Evolutionary conservation across 306 rosid species (phyloP), one percentile per base, ranked within the genome.

Genomic region (Arachis hypogaea): DNA sequence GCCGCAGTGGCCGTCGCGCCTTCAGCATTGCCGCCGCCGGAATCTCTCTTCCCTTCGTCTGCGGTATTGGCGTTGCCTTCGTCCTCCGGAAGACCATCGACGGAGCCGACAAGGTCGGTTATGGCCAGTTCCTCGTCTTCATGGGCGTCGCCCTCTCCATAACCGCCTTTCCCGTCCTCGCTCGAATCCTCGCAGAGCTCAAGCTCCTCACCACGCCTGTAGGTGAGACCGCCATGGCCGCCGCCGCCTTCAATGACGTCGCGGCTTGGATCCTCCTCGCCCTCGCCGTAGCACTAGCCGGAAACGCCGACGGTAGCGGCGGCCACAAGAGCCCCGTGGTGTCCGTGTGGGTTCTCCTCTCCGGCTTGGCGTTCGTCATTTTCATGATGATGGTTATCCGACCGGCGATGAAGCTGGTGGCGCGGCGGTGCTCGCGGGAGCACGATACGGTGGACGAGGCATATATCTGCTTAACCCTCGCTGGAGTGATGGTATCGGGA

Each of bases 141-240:
- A 84, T 93, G 87, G 98, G 97, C 0, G 97, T 91, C 0, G 86
- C 97, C 0, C 86, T 93, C 4, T 93, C 98, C 76, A 87, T 93
- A 78, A 93, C 98, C 5, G 97, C 97, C 28, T 91, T 93, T 70
- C 97, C 98, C 0, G 97, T 91, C 2, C 90, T 93, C 0, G 96
- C 98, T 2, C 92, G 98, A 28, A 93, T 93, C 72, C 77, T 93
- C 3, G 98, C 98, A 0, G 97, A 93, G 85, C 91, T 93, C 50
- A 91, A 89, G 30, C 89, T 93, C 9, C 77, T 93, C 3, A 93
- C 98, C 5, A 89, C 98, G 18, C 40, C 69, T 2, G 47, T 91
- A 0, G 98, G 97, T 0, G 96, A 89, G 73, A 91, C 86, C 4
- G 98, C 97, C 14, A 91, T 93, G 98, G 93, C 98, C 4, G 97